Evolutionary conservation across 1,284 basidiomycete genomes (phyloP), one percentile per base, ranked within the genome.

Genomic region (Termitomyces sp.): DNA sequence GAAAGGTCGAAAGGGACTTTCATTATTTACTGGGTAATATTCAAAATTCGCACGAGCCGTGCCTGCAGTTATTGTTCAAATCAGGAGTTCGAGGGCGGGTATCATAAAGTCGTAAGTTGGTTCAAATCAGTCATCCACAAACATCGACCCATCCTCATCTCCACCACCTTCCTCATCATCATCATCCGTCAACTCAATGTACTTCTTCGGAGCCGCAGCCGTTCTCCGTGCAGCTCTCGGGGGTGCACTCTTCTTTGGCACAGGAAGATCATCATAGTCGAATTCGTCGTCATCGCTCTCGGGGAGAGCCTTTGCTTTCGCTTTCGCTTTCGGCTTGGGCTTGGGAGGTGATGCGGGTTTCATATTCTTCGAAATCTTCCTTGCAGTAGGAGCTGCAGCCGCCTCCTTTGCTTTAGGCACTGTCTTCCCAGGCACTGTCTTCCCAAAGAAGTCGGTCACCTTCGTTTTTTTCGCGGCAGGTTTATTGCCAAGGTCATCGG

Each of bases 371-470:
- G 83, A 80, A n/a, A 79, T 70, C 61, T 82, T 84, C 46, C 77
- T 71, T 31, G 67, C 60, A 36, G 53, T 54, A 24, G 58, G 54
- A 38, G 50, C 52, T 17, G 70, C 60, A 5, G 64, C 53, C 30
- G 41, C 56, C 50, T 70, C 70, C 62, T 74, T 78, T 48, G 64
- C 62, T 43, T 62, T 56, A 28, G 72, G 68, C 24, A 69, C 69
- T 8, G 73, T 71, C 61, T 87, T 86, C 43, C 73, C 73, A 56
- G 72, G 68, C 24, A 69, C 69, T 8, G 73, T 71, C 61, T 87
- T 86, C 43, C 73, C 73, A 56, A 86, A 84, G 70, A 84, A 84
- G 62, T 86, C 82, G 1, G 81, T 78, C 36, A 83, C 34, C 57
- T 79, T 80, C 60, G 73, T 73, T 67, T 81, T 83, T 68, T 79